Base-by-base conservation (phyloP, 805 yeast species). In the Zygotorulaspora danielsina region DNA sequence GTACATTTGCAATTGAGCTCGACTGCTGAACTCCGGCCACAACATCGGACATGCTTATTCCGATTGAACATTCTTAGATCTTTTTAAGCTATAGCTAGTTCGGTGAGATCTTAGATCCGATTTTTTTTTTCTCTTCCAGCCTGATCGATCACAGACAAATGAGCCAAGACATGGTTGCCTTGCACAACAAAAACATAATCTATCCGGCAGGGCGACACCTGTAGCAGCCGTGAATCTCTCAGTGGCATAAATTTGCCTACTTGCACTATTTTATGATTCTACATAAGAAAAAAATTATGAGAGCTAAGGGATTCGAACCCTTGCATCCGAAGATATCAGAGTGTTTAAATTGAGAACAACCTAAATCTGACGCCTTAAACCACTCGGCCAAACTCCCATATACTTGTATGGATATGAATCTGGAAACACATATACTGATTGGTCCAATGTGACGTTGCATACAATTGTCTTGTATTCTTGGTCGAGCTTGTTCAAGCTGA, bases 301-400 rank as follows among this genome's bases (percentile, higher is more conserved):
- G 65, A 61, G 64, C 64, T 61, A 61, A 60, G 68, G 65, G 68
- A 63, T 64, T 64, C 67, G 68, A 64, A 64, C 69, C 65, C 69
- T 59, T 64, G 69, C 68, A 64, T 64, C 68, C 68, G 67, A 48
- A 64, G 69, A 65, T 65, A 65, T 63, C 67, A 64, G 69, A 65
- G 63, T 39, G 44, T 60, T 59, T 51, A 38, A 27, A 40, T 36
- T 30, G 39, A 35, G 13, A 25, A 36, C 22, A 45, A 53, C 69
- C 69, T 64, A 64, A 64, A 64, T 64, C 69, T 63, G 66, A 61
- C 69, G 69, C 69, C 69, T 64, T 64, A 54, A 63, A 64, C 69
- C 69, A 63, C 69, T 64, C 69, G 69, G 69, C 69, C 69, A 64
- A 59, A 55, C 64, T 61, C 66, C 59, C 67, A 30, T 24, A 12